Percentiles rank a stretch among this genome's conserved stretches.
Evolutionary conservation across 768 basidiomycete species (phyloP).

Genomic region (Amanita inopinata): DNA sequence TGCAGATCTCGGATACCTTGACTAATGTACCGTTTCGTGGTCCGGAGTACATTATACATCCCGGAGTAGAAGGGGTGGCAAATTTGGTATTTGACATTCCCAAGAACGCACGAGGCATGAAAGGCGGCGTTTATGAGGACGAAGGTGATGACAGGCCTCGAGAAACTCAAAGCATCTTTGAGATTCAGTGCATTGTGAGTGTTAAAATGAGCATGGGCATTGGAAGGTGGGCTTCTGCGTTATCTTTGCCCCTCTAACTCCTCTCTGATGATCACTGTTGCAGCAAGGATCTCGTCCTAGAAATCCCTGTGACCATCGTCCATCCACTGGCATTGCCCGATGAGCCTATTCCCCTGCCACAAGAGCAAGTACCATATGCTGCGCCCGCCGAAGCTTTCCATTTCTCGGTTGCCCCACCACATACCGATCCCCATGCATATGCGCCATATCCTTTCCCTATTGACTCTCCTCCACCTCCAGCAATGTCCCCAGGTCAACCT

Average conservation of each 20-base stretch:
- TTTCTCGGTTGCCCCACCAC: neutral
- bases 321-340: slow-evolving; percentile 53
- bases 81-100: slow-evolving; percentile 78
- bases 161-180: slow-evolving; percentile 50
- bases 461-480: slow-evolving; percentile 19
- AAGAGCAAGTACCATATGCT: slow-evolving; percentile 11
- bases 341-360: slow-evolving; percentile 17
- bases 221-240: slow-evolving; percentile 40
- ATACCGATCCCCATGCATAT: slow-evolving; percentile 9
- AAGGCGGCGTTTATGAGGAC: slow-evolving; percentile 44
- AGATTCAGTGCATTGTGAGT: slow-evolving; percentile 53
- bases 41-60: slow-evolving; percentile 63
- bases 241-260: neutral
- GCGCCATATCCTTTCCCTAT: slow-evolving; percentile 14
- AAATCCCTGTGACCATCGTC: slow-evolving; percentile 53
- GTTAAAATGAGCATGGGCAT: slow-evolving; percentile 63
- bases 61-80: slow-evolving; percentile 71
- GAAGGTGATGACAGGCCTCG: slow-evolving; percentile 31
- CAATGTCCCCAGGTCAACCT: slow-evolving; percentile 24
- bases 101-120: slow-evolving; percentile 48
- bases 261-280: slow-evolving; percentile 6
- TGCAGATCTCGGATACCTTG: slow-evolving; percentile 60
- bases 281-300: slow-evolving; percentile 64
- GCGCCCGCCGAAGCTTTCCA: neutral
- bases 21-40: slow-evolving; percentile 64